phyloP scores from a whole-genome alignment of 1,284 basidiomycete genomes.

The Singerocomus rubriflavus region DNA sequence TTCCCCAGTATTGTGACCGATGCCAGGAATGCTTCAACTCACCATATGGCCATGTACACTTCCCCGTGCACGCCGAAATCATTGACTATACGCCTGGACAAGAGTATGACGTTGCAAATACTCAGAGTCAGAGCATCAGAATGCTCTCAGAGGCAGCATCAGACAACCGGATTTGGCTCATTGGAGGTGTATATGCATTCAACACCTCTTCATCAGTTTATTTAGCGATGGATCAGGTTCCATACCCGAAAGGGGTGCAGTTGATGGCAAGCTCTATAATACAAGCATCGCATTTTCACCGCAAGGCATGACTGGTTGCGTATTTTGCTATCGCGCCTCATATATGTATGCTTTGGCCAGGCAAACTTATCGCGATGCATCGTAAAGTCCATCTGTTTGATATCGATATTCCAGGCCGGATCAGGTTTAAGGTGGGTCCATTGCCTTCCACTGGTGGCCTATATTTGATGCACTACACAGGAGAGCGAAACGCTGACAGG shows the following conservation, averaged over 20 bases:
- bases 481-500: constrained; percentile 92
- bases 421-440: constrained; percentile 87
- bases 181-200: constrained; percentile 69
- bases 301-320: constrained; percentile 50
- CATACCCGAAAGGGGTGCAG: constrained; percentile 78
- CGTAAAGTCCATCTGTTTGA: constrained; percentile 98
- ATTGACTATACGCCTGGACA: constrained; percentile 61
- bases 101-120: constrained; percentile 55
- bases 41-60: constrained; percentile 87
- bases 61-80: constrained; percentile 81
- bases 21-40: constrained; percentile 96
- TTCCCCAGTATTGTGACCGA: not conserved
- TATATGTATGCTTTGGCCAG: constrained; percentile 36
- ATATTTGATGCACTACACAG: constrained; percentile 38
- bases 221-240: constrained; percentile 55
- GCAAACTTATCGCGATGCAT: constrained; percentile 83
- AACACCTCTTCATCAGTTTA: not conserved
- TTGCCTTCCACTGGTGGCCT: not conserved
- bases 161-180: constrained; percentile 80
- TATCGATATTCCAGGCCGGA: constrained; percentile 96
- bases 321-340: constrained; percentile 2
- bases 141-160: constrained; percentile 84
- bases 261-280: constrained; percentile 80
- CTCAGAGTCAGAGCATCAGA: constrained; percentile 75
- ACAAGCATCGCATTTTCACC: constrained; percentile 91